These are phyloP conservation scores for Didymella pinodella DNA, from an alignment of 2,329 filamentous ascomycete genomes.

Conservation along the genomic window DNA sequence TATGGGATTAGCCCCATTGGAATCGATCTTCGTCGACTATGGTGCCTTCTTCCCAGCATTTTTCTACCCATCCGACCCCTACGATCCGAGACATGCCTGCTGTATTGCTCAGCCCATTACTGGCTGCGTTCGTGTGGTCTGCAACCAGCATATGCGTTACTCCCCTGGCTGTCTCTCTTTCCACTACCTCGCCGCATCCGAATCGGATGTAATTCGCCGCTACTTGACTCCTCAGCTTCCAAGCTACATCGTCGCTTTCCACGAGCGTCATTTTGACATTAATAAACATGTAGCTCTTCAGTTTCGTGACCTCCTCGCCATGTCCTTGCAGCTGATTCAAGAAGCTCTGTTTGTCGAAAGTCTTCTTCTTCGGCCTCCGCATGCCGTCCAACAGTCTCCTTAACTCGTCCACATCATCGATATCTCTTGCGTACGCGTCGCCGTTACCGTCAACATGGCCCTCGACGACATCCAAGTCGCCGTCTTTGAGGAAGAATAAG, in stretches of 20 bases:
- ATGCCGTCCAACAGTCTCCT: conserved; percentile 52
- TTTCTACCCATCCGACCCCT: conserved; percentile 73
- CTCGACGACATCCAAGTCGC: conserved; percentile 62
- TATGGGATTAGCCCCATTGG: conserved; percentile 36
- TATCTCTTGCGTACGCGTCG: conserved; percentile 82
- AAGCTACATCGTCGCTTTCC: conserved; percentile 19
- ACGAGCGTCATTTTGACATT: conserved; percentile 36
- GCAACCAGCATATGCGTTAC: conserved; percentile 77
- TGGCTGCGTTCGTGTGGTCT: conserved; percentile 55
- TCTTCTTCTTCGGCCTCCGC: conserved; percentile 30
- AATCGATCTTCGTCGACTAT: conserved; percentile 72
- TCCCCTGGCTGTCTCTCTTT: conserved; percentile 59
- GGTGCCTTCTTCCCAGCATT: conserved; percentile 81
- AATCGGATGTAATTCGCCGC: conserved; percentile 71
- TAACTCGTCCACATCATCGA: conserved; percentile 68
- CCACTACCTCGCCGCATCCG: conserved; percentile 68
- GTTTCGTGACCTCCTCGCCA: conserved; percentile 29
- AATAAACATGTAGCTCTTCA: conserved; percentile 45
- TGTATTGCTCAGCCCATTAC: conserved; percentile 52
- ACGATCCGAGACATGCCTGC: conserved; percentile 69
- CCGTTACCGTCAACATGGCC: conserved; percentile 76
- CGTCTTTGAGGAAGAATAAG: conserved; percentile 73
- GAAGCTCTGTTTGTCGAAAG: conserved; percentile 33
- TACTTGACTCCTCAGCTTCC: conserved; percentile 49
- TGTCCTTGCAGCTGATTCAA: conserved; percentile 42